Percentiles rank a stretch among this genome's conserved stretches.
phyloP scores from a whole-genome alignment of 768 basidiomycete genomes.

The Leccinum pellstonianum region DNA sequence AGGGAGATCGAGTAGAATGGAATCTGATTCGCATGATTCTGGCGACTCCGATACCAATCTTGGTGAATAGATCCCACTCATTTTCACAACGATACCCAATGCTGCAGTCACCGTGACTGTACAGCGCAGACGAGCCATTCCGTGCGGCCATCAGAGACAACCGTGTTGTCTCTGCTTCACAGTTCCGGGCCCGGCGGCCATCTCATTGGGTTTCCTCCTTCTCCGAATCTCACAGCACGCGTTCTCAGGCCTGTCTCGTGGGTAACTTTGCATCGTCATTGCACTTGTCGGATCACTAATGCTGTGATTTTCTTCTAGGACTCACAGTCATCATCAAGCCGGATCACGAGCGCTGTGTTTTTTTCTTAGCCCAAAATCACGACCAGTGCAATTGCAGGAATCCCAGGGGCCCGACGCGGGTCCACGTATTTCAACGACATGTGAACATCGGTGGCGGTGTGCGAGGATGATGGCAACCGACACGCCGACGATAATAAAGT shows the following conservation, averaged over 20 bases:
- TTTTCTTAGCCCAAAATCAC: not conserved
- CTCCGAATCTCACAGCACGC: not conserved
- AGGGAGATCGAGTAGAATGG: not conserved
- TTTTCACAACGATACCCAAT: no score
- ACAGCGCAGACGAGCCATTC: constrained; percentile 32
- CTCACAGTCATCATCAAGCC: not conserved
- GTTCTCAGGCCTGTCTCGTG: not conserved
- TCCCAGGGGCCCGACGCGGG: not conserved
- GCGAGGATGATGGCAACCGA: not conserved
- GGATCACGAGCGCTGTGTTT: not conserved
- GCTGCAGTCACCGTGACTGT: constrained; percentile 13
- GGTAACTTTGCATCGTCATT: not conserved
- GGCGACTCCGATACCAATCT: not conserved
- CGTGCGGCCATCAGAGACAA: constrained; percentile 28
- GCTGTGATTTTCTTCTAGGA: not conserved
- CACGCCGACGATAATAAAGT: not conserved
- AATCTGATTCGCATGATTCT: no score
- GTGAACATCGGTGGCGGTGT: constrained; percentile 3
- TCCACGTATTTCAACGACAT: not conserved
- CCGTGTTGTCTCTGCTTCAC: constrained; percentile 9
- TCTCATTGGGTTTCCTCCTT: not conserved
- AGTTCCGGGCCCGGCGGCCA: not conserved
- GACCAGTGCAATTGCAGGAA: not conserved
- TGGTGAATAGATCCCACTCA: no score
- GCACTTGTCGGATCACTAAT: not conserved